These are phyloP conservation scores for Quercus cerris DNA, from an alignment of 306 rosid species.

Conservation along the genomic window DNA sequence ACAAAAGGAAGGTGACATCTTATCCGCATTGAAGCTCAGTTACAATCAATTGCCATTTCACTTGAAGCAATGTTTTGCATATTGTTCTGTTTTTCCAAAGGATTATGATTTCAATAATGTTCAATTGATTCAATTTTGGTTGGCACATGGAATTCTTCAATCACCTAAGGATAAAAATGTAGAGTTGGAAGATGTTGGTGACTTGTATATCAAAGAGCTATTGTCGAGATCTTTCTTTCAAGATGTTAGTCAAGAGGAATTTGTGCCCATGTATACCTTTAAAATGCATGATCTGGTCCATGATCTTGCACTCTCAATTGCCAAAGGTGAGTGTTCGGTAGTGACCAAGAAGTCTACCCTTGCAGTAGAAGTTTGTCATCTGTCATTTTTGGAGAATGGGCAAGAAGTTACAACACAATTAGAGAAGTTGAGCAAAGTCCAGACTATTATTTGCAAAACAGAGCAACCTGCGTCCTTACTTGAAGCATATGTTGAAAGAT, in stretches of 20 bases:
- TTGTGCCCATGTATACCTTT: too few relatives aligned
- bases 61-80: slow-evolving; percentile 32
- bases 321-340: too few relatives aligned
- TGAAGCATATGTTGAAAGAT: too few relatives aligned
- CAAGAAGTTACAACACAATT: too few relatives aligned
- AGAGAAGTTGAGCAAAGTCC: too few relatives aligned
- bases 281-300: slow-evolving; percentile 12
- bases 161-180: not conserved
- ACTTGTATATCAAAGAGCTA: slow-evolving; percentile 12
- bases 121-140: slow-evolving; percentile 2
- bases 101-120: not conserved
- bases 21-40: slow-evolving; percentile 31
- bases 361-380: too few relatives aligned
- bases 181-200: slow-evolving; percentile 15
- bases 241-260: too few relatives aligned
- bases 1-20: slow-evolving; percentile 9
- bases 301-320: too few relatives aligned
- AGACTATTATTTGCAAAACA: too few relatives aligned
- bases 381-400: too few relatives aligned
- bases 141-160: slow-evolving; percentile 29
- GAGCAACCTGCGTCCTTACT: too few relatives aligned
- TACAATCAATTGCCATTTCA: slow-evolving; percentile 32
- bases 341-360: too few relatives aligned
- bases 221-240: slow-evolving; percentile 29
- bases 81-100: slow-evolving; percentile 16